Evolutionary conservation across 192 early-diverging fungal species (phyloP).

Genomic region (Neocallimastix lanati): DNA sequence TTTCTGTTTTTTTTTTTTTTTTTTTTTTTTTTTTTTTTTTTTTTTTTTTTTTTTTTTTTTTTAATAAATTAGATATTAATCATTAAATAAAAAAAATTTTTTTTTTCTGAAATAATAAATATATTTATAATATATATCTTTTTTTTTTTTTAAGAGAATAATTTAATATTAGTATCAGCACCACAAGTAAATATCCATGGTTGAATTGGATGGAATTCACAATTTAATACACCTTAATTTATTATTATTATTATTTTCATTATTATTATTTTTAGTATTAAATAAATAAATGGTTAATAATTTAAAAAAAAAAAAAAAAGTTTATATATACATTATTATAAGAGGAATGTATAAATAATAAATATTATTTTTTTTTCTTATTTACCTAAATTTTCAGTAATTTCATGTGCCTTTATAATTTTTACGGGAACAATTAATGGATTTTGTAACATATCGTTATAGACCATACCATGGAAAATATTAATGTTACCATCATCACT

Average conservation of each 20-base stretch:
- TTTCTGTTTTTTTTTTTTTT: too few species aligned
- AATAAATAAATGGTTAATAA: not conserved
- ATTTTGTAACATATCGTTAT: constrained; percentile 85
- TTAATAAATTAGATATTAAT: too few species aligned
- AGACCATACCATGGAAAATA: constrained; percentile 97
- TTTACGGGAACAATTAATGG: constrained; percentile 97
- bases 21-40: too few species aligned
- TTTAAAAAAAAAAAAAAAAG: constrained; percentile 1
- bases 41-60: too few species aligned
- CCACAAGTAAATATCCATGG: constrained; percentile 92
- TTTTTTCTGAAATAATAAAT: too few species aligned
- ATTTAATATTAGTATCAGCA: constrained; percentile 70
- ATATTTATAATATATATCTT: too few species aligned
- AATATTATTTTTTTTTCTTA: not conserved
- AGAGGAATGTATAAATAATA: too few species aligned
- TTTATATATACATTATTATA: not conserved
- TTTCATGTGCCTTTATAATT: constrained; percentile 63
- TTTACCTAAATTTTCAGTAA: constrained; percentile 50
- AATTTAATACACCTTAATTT: constrained; percentile 48
- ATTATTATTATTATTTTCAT: too few species aligned
- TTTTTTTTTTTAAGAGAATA: constrained; percentile 30
- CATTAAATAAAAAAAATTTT: too few species aligned
- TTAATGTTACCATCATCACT: constrained; percentile 86
- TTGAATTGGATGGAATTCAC: constrained; percentile 87
- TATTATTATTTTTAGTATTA: too few species aligned